Conservation (phyloP, 257 asterid genomes). For the Solanum neorickii region DNA sequence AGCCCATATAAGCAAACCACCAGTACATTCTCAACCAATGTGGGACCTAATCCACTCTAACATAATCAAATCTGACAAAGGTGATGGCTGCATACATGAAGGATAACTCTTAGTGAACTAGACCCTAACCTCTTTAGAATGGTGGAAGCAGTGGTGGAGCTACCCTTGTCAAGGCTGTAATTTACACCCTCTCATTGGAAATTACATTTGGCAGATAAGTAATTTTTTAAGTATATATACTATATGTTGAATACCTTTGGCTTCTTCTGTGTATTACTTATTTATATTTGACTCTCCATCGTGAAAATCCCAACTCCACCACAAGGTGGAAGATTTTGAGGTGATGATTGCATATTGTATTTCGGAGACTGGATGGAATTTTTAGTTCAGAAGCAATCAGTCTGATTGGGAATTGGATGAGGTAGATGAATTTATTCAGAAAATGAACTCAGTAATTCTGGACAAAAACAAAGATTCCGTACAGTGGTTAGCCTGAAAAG, state of each 20-base stretch:
- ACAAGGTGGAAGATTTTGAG: background rate
- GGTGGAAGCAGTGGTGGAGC: background rate
- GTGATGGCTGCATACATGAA: background rate
- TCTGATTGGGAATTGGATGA: background rate
- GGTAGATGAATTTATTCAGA: background rate
- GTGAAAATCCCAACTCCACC: background rate
- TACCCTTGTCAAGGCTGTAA: background rate
- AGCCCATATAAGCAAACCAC: background rate
- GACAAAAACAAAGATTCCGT: background rate
- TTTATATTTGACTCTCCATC: background rate
- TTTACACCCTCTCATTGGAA: background rate
- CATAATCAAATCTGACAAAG: background rate
- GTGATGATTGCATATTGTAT: background rate
- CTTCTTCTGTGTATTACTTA: background rate
- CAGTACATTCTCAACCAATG: background rate
- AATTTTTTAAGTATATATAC: background rate
- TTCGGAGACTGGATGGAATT: background rate
- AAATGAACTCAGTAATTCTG: background rate
- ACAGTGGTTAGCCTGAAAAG: background rate
- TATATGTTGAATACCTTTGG: background rate
- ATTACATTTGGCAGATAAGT: background rate
- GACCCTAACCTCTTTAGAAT: background rate
- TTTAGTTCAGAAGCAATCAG: background rate
- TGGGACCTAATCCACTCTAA: background rate
- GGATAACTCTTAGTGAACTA: background rate